Evolutionary conservation across 2,329 filamentous ascomycete species (phyloP), one percentile per base, ranked within the genome.

Genomic region (Bipolaris gigantea): DNA sequence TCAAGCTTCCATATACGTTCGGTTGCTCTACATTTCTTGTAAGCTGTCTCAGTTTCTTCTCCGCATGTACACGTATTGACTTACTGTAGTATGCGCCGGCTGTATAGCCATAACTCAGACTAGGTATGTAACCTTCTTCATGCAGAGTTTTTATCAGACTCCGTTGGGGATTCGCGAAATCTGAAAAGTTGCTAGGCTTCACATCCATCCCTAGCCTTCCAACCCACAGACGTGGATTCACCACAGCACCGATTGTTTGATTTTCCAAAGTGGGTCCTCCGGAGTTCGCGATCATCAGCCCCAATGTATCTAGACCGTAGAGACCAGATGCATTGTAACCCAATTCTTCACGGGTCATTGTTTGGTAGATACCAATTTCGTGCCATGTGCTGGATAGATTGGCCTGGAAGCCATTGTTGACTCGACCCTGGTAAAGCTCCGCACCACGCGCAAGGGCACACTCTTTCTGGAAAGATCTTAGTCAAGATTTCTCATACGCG

Each of bases 161-260:
- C 2, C 25, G 40, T 16, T 43, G 40, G 5, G 40, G 61, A 18
- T 57, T 44, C 4, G 59, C 42, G 73, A 67, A 80, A 76, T 50
- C 82, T 69, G 59, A 79, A 77, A 57, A 81, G 5, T 43, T 81
- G n/a, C 75, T 76, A 2, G 78, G 73, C 55, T 78, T 77, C 1
- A 75, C 71, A 41, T 76, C 75, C 57, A 80, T 40, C 3, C 77
- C 77, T 32, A 79, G 69, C 27, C 56, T 44, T 3, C 63, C 63
- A 18, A 66, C 48, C 40, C 55, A 66, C 10, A 64, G 45, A 4
- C 53, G 45, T 15, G 50, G 36, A 15, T 59, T 55, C 7, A 55
- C 57, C 13, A 66, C 38, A 7, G 46, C 56, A 5, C 51, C 60
- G 21, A 66, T 42, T 5, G 61, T 48, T 35, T 61, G 55, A 32